These are phyloP conservation scores for Astrephomene gubernaculifera DNA, from an alignment of 139 green algal genomes.

Conservation along the genomic window DNA sequence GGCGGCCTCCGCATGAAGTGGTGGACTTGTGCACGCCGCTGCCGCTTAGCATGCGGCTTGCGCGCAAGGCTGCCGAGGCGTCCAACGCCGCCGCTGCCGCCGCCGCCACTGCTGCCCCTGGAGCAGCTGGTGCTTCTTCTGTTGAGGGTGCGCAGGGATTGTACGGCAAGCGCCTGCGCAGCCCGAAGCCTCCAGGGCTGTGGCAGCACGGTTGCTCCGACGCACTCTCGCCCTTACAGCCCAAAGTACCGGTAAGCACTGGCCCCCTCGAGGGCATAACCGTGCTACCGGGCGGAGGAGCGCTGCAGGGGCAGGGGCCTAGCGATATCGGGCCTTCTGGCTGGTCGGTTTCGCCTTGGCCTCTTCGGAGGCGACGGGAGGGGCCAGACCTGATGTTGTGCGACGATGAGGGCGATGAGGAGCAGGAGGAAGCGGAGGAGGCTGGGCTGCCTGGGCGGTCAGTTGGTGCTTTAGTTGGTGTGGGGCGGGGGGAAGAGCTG, in stretches of 20 bases:
- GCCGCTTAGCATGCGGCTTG: constrained; percentile 26
- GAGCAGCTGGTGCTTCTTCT: too few relatives aligned
- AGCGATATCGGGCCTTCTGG: not conserved
- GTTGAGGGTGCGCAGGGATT: too few relatives aligned
- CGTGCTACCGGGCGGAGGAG: too few relatives aligned
- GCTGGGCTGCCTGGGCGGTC: too few relatives aligned
- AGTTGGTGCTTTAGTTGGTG: too few relatives aligned
- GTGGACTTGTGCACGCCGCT: constrained; percentile 38
- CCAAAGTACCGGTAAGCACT: too few relatives aligned
- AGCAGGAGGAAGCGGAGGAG: not conserved
- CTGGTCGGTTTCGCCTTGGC: constrained; percentile 8
- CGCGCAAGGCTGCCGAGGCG: not conserved
- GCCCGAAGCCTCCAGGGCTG: constrained; percentile 30
- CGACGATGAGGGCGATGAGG: not conserved
- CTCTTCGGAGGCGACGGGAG: not conserved
- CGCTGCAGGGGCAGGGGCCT: too few relatives aligned
- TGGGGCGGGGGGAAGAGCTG: too few relatives aligned
- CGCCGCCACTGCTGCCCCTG: not conserved
- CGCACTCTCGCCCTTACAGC: too few relatives aligned
- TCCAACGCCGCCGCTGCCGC: not conserved
- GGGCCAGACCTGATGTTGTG: not conserved
- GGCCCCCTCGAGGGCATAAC: too few relatives aligned
- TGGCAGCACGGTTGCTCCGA: too few relatives aligned
- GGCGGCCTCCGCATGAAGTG: not conserved
- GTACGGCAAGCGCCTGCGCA: constrained; percentile 33